phyloP scores from a whole-genome alignment of 129 eudicot species.

The Logfia minima region DNA sequence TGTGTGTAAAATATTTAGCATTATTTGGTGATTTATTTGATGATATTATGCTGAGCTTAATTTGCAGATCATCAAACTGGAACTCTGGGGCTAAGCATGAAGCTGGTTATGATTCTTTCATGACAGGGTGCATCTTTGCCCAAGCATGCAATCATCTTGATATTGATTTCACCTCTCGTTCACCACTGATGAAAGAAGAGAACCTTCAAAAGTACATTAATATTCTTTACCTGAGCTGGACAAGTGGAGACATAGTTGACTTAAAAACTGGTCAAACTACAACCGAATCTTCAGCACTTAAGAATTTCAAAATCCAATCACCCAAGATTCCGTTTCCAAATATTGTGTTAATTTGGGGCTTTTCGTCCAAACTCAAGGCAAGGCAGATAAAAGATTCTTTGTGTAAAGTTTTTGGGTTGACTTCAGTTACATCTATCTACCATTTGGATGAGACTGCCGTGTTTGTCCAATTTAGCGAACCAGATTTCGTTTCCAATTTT shows the following conservation, averaged over 20 bases:
- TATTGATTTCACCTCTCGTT: conserved; percentile 38
- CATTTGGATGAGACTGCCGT: conserved; percentile 78
- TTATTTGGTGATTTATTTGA: neutral
- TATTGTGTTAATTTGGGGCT: conserved; percentile 76
- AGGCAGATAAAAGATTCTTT: conserved; percentile 56
- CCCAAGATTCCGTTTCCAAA: conserved; percentile 45
- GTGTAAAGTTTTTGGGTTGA: conserved; percentile 57
- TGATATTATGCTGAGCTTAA: neutral
- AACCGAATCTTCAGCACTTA: conserved; percentile 36
- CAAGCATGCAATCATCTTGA: conserved; percentile 75
- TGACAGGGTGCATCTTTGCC: conserved; percentile 95
- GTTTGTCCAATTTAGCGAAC: conserved; percentile 64
- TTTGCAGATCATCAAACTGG: conserved; percentile 79
- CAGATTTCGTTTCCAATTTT: conserved; percentile 59
- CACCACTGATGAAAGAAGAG: conserved; percentile 37
- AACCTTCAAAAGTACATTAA: conserved; percentile 71
- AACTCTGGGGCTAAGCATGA: conserved; percentile 97
- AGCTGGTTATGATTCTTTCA: conserved; percentile 98
- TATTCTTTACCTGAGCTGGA: conserved; percentile 86
- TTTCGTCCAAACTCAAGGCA: conserved; percentile 56
- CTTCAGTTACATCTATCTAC: conserved; percentile 54
- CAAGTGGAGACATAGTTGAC: conserved; percentile 69
- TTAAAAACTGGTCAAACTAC: conserved; percentile 51
- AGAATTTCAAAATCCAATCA: conserved; percentile 26
- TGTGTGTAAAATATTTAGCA: neutral